Evolutionary conservation across 306 rosid genomes (phyloP), one percentile per base, ranked within the genome.

Genomic region (Malus fusca): DNA sequence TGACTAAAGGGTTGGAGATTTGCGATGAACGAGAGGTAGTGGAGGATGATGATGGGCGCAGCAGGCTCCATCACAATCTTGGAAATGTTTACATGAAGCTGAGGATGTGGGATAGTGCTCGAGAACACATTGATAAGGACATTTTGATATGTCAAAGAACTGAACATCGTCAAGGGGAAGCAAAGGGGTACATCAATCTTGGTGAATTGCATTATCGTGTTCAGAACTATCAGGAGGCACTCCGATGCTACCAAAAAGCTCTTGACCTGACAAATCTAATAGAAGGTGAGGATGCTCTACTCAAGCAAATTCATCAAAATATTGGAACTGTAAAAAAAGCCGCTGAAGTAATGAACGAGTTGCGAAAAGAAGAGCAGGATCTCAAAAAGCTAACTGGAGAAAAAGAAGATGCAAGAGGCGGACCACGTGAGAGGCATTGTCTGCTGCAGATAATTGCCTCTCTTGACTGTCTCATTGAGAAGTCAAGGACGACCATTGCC

Each of bases 21-120:
- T 94, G 98, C 33, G 80, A 88, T 3, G 93, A 90, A 78, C 96
- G 90, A 80, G 97, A 90, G 87, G 82, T 94, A 44, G 58, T 70
- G 23, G 87, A 80, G 78, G 66, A 72, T 55, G 90, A 94, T 43
- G 96, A 85, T 62, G 88, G 86, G 19, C 93, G 97, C 31, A 94
- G 87, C 70, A 88, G 97, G 88, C 92, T 94, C 37, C 95, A 90
- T 81, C 97, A 94, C 85, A 88, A 90, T 83, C 96, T 94, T 76
- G 98, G 98, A 64, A 81, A 80, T 79, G 90, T 92, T 70, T 94
- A 86, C 70, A 84, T 81, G 75, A 93, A 92, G 73, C 82, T 94
- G 43, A 92, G 96, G 85, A 42, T 44, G 82, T 94, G 98, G 98
- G 82, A 79, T 37, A 55, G 88, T 6, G 97, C 98, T 42, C 80